These are phyloP conservation scores for Nakaseomyces bracarensis DNA, from an alignment of 1,139 yeast genomes.

Conservation along the genomic window DNA sequence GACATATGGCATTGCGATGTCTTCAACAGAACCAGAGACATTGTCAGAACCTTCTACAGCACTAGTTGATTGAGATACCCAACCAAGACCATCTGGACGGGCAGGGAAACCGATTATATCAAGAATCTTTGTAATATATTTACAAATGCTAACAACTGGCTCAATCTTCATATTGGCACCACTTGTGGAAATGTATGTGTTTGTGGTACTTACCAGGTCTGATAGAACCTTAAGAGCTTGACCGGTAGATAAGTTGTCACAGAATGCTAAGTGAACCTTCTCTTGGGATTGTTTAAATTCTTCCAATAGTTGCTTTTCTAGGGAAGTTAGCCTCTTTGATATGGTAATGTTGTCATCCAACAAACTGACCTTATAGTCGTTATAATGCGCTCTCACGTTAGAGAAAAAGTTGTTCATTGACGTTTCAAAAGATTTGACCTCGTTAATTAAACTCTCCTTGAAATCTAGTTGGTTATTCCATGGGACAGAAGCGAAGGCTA, in stretches of 20 bases:
- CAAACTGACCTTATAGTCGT: slow-evolving; percentile 37
- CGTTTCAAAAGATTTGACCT: slow-evolving; percentile 69
- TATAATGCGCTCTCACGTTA: slow-evolving; percentile 66
- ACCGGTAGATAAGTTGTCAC: slow-evolving; percentile 82
- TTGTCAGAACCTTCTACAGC: slow-evolving; percentile 7
- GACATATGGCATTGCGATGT: slow-evolving; percentile 67
- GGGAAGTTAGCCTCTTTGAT: slow-evolving; percentile 44
- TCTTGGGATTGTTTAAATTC: slow-evolving; percentile 48
- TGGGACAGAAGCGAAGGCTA: slow-evolving; percentile 81
- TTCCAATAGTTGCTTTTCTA: slow-evolving; percentile 48
- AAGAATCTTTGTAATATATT: slow-evolving; percentile 64
- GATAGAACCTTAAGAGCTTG: slow-evolving; percentile 55
- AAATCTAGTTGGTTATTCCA: slow-evolving; percentile 94
- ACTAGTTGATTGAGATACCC: slow-evolving; percentile 44
- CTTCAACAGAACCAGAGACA: slow-evolving; percentile 44
- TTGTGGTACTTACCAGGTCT: slow-evolving; percentile 63
- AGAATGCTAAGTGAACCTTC: slow-evolving; percentile 69
- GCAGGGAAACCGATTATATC: slow-evolving; percentile 66
- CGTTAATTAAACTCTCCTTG: slow-evolving; percentile 68
- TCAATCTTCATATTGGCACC: slow-evolving; percentile 53
- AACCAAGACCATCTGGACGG: slow-evolving; percentile 67
- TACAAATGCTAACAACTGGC: slow-evolving; percentile 53
- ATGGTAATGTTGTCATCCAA: slow-evolving; percentile 41
- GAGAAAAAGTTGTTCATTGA: slow-evolving; percentile 75
- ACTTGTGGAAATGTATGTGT: slow-evolving; percentile 56